Base-by-base conservation (phyloP, 805 yeast species). In the Wickerhamiella lipophila region DNA sequence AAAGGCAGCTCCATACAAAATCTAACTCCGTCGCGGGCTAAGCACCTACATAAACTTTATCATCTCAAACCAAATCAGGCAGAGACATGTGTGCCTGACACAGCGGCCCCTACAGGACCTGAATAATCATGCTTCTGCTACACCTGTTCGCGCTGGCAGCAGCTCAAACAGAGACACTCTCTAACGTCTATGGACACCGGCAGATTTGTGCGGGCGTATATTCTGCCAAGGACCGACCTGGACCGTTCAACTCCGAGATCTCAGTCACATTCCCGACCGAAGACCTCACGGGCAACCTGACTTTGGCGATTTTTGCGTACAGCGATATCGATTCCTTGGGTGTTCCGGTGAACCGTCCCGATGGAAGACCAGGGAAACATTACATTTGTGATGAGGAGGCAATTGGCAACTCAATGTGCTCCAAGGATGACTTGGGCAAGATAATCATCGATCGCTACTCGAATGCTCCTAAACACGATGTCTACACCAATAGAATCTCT, bases 131-230 rank as follows among this genome's bases (percentile, higher is more conserved):
- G 47, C 47, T 30, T 21, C 47, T 32, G 40, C 21, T 22, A 16
- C 35, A 23, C 27, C 39, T 52, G 34, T 38, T 49, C 21, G 49
- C 49, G 13, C 47, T 40, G 25, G 56, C 52, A 11, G 25, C 38
- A 12, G 60, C 58, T 43, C 59, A 56, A 43, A 54, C 55, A 16
- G 46, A 46, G 39, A 22, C 34, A 9, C 52, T 57, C 47, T 42
- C 54, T 9, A 70, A 85, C 54, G 72, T 74, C 42, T 63, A 73
- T 13, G 64, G 58, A 9, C 66, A 74, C 44, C 70, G 79, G 15
- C 92, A 84, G 58, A 76, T 77, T 22, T 89, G 98, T 63, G 73
- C 87, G 3, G 98, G 98, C 30, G 81, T 89, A 79, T 89, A 89
- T 66, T 75, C 88, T 49, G 79, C 79, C 57, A 70, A 76, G 42